Conservation (phyloP, 176 grass and related monocot genomes). For the Pontederia paniculata region DNA sequence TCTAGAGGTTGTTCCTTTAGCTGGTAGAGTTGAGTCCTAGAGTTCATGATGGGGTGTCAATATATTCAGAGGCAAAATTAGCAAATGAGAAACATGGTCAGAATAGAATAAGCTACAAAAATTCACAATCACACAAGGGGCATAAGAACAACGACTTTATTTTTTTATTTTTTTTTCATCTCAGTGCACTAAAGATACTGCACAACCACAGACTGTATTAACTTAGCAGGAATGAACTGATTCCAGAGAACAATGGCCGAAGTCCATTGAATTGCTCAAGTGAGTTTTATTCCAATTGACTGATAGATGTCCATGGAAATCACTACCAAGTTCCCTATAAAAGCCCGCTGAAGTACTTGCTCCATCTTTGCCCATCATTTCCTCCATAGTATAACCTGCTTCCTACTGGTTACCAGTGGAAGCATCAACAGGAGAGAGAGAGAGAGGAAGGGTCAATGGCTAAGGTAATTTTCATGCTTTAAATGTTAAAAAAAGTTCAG, state of each 20-base stretch:
- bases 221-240: background rate
- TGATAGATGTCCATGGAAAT: too few species aligned
- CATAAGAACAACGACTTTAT: background rate
- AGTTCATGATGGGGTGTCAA: too few species aligned
- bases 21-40: too few species aligned
- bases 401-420: background rate
- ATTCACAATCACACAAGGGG: background rate
- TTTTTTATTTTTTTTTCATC: background rate
- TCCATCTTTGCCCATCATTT: background rate
- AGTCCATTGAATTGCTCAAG: too few species aligned
- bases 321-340: background rate
- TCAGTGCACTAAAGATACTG: slow-evolving; percentile 21
- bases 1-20: too few species aligned
- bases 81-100: background rate
- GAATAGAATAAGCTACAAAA: background rate
- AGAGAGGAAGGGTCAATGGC: background rate
- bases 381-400: background rate
- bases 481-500: too few species aligned
- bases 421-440: background rate
- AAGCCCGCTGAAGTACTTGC: background rate
- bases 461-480: background rate
- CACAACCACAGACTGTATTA: background rate
- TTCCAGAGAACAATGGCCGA: background rate
- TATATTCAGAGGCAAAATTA: background rate
- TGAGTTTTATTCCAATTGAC: too few species aligned